These are phyloP conservation scores for Cicer bijugum DNA, from an alignment of 306 rosid species.

Conservation along the genomic window DNA sequence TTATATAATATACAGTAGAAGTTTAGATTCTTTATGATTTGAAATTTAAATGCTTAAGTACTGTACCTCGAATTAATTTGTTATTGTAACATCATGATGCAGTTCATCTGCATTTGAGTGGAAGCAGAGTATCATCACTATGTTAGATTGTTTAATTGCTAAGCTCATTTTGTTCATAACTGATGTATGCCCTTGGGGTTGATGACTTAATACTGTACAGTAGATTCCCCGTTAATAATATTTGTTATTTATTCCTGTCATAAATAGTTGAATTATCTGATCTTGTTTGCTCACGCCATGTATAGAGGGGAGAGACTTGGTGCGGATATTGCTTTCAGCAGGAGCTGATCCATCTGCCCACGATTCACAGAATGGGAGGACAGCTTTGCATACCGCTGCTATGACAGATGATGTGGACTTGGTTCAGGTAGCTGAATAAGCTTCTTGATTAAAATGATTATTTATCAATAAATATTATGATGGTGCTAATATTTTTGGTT, in stretches of 20 bases:
- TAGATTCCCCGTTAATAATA: background rate
- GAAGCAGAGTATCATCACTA: background rate
- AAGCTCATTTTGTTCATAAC: constrained; percentile 9
- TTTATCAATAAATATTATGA: constrained; percentile 29
- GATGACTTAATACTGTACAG: constrained; percentile 11
- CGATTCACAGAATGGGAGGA: constrained; percentile 89
- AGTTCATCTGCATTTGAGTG: constrained; percentile 10
- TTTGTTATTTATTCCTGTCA: constrained; percentile 23
- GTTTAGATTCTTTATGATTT: constrained; percentile 23
- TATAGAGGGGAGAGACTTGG: constrained; percentile 94
- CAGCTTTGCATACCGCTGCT: constrained; percentile 93
- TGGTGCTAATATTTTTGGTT: constrained; percentile 42
- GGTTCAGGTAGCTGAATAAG: constrained; percentile 67
- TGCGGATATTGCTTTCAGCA: constrained; percentile 80
- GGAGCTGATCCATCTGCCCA: constrained; percentile 94
- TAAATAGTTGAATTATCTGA: constrained; percentile 26
- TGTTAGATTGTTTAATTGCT: constrained; percentile 27
- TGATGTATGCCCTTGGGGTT: constrained; percentile 18
- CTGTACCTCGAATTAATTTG: constrained; percentile 22
- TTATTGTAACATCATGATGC: constrained; percentile 8
- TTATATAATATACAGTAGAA: background rate
- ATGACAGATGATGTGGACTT: constrained; percentile 88
- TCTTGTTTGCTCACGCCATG: constrained; percentile 42
- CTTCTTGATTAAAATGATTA: constrained; percentile 38
- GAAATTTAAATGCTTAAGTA: background rate